These are phyloP conservation scores for Xylariaceae sp. DNA, from an alignment of 2,329 filamentous ascomycete genomes.

Conservation along the genomic window DNA sequence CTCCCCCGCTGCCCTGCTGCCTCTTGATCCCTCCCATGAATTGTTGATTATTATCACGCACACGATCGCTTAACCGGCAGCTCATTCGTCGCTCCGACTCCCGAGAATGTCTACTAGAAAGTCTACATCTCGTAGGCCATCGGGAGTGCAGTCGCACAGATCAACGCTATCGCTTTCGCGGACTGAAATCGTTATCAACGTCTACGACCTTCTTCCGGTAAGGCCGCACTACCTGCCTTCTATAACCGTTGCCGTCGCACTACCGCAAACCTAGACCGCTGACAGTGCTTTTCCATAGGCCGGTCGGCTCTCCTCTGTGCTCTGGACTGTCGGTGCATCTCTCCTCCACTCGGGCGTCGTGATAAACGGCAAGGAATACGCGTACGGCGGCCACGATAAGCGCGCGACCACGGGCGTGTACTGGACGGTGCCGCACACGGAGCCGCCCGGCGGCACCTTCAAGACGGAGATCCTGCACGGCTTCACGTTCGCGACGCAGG, in stretches of 20 bases:
- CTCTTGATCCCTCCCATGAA: no score
- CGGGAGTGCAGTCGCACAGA: slow-evolving; percentile 42
- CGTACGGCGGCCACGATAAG: slow-evolving; percentile 74
- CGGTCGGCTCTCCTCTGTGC: slow-evolving; percentile 63
- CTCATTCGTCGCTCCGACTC: no score
- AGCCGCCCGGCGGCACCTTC: slow-evolving; percentile 73
- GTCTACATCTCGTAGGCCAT: slow-evolving; percentile 28
- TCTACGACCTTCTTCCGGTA: slow-evolving; percentile 71
- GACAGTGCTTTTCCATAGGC: slow-evolving; percentile 42
- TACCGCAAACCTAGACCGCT: background rate
- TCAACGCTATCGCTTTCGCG: slow-evolving; percentile 63
- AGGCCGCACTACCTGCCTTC: slow-evolving; percentile 15
- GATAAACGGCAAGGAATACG: slow-evolving; percentile 73
- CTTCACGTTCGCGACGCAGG: slow-evolving; percentile 61
- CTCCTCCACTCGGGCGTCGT: slow-evolving; percentile 79
- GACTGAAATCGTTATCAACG: slow-evolving; percentile 67
- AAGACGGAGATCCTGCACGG: slow-evolving; percentile 69
- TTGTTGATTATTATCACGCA: no score
- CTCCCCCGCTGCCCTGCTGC: no score
- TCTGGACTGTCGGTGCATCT: slow-evolving; percentile 71
- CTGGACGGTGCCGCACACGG: slow-evolving; percentile 65
- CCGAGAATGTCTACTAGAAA: slow-evolving; percentile 37
- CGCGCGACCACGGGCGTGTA: slow-evolving; percentile 70
- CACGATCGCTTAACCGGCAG: no score
- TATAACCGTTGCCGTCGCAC: no score